Percentiles rank a stretch among this genome's conserved stretches.
Conservation (phyloP, 2,329 filamentous ascomycete genomes). For the Leptoxyphium fumago region DNA sequence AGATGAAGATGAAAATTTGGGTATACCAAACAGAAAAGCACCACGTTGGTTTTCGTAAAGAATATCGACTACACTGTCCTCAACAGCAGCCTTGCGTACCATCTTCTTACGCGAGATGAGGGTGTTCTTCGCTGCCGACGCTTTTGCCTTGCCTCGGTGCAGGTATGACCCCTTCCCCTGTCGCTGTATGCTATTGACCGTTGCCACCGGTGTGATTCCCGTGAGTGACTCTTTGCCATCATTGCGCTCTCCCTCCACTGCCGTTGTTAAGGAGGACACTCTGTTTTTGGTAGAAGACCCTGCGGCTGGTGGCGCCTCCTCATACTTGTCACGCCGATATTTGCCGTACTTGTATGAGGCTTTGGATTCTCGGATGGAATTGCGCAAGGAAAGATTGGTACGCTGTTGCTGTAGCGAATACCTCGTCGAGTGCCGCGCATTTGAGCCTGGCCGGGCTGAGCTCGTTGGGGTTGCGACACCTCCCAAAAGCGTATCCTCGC, state of each 20-base stretch:
- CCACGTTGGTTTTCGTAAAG: slow-evolving; percentile 94
- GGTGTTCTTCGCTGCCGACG: slow-evolving; percentile 13
- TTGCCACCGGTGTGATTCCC: neutral
- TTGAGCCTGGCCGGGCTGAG: neutral
- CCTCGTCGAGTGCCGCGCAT: neutral
- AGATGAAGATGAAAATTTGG: slow-evolving; percentile 77
- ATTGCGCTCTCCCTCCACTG: neutral
- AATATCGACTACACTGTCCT: slow-evolving; percentile 54
- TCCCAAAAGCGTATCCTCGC: neutral
- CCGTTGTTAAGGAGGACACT: neutral
- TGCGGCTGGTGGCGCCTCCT: neutral
- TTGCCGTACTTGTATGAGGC: slow-evolving; percentile 1
- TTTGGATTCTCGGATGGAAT: slow-evolving; percentile 5
- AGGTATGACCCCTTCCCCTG: slow-evolving; percentile 7
- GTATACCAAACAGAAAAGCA: slow-evolving; percentile 72
- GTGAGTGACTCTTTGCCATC: neutral
- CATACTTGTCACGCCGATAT: neutral
- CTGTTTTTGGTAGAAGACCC: neutral
- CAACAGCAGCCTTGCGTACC: slow-evolving; percentile 18
- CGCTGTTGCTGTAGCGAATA: neutral
- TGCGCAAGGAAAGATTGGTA: neutral
- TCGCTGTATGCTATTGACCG: neutral
- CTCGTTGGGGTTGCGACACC: neutral
- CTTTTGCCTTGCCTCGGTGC: slow-evolving; percentile 15
- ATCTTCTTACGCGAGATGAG: slow-evolving; percentile 14